Evolutionary conservation across 176 grass and related monocot genomes (phyloP), one percentile per base, ranked within the genome.

Genomic region (Poa annua): DNA sequence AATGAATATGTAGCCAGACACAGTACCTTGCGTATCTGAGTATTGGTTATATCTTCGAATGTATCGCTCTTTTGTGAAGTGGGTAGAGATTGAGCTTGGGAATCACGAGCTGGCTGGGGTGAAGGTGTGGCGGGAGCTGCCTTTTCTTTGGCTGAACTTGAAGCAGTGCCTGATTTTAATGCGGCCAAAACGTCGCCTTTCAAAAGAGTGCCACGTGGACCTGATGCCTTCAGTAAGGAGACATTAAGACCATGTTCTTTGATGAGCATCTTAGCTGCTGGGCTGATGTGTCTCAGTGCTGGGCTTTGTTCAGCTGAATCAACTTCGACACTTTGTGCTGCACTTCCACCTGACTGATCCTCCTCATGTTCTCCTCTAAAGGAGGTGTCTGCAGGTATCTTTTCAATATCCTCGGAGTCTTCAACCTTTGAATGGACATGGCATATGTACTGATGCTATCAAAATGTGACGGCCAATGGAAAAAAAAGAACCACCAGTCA

Each of bases 201-300:
- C 74, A 98, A 62, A 82, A 98, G 96, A 84, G 96, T 98, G 52
- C 96, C 96, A 88, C 85, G 96, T 54, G 96, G 96, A n/a, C 96
- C 93, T 33, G 96, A 88, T 21, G 93, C 96, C 70, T 85, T 93
- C 35, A 98, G 82, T 66, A 80, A 90, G 56, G 96, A 98, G 29
- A 48, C 33, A 62, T 95, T 84, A 13, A 98, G 79, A 59, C 74
- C 75, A 86, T 98, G 80, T 55, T 98, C 87, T 79, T 93, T 89
- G 72, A 98, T 95, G 26, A 98, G 96, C 81, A 95, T 80, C 80
- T 92, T 98, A 41, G 96, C 96, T 59, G 96, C 85, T 1, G 96
- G 96, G 77, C 93, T 98, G 80, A 98, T 92, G 75, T 87, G 88
- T 41, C 32, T 92, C 80, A 93, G 79, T 83, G 36, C 85, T 88